phyloP scores from a whole-genome alignment of 345 rosid genomes.

The Citrus medica region DNA sequence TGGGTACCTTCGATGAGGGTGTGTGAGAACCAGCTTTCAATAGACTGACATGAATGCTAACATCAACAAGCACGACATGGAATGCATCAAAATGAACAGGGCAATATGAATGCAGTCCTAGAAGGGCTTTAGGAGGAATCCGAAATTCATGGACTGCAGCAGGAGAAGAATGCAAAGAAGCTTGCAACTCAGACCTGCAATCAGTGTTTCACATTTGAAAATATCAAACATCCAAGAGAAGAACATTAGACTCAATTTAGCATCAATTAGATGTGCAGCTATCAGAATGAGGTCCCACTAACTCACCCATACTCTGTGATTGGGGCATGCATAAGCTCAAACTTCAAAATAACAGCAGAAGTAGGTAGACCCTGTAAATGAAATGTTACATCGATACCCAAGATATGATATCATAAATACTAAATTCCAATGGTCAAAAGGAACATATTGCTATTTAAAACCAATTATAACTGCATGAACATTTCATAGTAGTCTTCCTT shows the following conservation, averaged over 20 bases:
- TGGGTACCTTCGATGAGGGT: conserved; percentile 41
- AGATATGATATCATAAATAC: neutral
- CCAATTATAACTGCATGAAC: neutral
- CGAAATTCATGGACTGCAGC: conserved; percentile 84
- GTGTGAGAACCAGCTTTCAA: conserved; percentile 52
- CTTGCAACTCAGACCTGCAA: conserved; percentile 47
- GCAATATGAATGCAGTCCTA: conserved; percentile 90
- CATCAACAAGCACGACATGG: conserved; percentile 82
- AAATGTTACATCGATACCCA: conserved; percentile 10
- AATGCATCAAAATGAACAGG: conserved; percentile 86
- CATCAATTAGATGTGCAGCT: conserved; percentile 1
- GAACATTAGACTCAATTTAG: neutral
- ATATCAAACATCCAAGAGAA: neutral
- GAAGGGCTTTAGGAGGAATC: conserved; percentile 88
- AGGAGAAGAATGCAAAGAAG: conserved; percentile 51
- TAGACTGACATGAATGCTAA: conserved; percentile 69
- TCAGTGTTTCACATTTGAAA: conserved; percentile 4
- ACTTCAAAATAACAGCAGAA: conserved; percentile 79
- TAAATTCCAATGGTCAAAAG: neutral
- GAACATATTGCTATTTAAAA: neutral
- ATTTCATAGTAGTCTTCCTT: neutral
- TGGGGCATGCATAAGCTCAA: conserved; percentile 89
- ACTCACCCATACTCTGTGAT: conserved; percentile 50
- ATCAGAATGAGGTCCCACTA: conserved; percentile 7
- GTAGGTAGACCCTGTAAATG: conserved; percentile 56